Conservation (phyloP, 805 yeast genomes). For the Zygosaccharomyces bailii region DNA sequence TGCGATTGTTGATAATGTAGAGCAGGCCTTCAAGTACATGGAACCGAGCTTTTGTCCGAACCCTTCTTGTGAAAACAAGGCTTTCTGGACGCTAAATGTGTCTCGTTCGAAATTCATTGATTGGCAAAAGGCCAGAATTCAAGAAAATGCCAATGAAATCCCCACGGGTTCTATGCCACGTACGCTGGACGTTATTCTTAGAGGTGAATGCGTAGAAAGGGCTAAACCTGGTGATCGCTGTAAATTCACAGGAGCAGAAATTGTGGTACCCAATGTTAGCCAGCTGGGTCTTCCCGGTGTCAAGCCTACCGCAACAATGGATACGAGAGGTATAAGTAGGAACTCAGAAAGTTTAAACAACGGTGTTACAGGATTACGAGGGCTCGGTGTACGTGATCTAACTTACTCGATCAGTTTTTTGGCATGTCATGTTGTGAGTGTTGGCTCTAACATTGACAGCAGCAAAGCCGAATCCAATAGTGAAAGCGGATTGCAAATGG, state of each 20-base stretch:
- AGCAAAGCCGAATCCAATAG: constrained; percentile 15
- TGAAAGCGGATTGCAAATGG: constrained; percentile 23
- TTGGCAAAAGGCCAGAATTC: constrained; percentile 95
- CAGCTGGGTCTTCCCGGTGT: constrained; percentile 95
- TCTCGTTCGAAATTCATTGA: constrained; percentile 84
- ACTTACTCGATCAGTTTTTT: constrained; percentile 88
- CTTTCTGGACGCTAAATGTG: constrained; percentile 79
- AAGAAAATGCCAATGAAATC: constrained; percentile 92
- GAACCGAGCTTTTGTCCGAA: constrained; percentile 92
- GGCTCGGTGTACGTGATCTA: constrained; percentile 91
- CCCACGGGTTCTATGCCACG: constrained; percentile 99
- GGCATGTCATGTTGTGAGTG: constrained; percentile 84
- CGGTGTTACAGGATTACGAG: constrained; percentile 83
- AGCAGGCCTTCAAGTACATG: constrained; percentile 88
- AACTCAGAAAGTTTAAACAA: constrained; percentile 64
- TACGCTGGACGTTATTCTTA: constrained; percentile 82
- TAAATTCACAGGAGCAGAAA: constrained; percentile 88
- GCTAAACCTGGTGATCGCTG: constrained; percentile 98
- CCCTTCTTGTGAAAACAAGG: constrained; percentile 82
- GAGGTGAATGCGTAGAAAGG: constrained; percentile 92
- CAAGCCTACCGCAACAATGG: constrained; percentile 78
- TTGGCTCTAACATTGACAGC: constrained; percentile 33
- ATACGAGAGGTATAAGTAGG: constrained; percentile 46
- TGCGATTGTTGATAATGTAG: constrained; percentile 81
- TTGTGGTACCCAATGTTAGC: constrained; percentile 90